These are phyloP conservation scores for Euphrasia arctica DNA, from an alignment of 305 asterid genomes.

Conservation along the genomic window DNA sequence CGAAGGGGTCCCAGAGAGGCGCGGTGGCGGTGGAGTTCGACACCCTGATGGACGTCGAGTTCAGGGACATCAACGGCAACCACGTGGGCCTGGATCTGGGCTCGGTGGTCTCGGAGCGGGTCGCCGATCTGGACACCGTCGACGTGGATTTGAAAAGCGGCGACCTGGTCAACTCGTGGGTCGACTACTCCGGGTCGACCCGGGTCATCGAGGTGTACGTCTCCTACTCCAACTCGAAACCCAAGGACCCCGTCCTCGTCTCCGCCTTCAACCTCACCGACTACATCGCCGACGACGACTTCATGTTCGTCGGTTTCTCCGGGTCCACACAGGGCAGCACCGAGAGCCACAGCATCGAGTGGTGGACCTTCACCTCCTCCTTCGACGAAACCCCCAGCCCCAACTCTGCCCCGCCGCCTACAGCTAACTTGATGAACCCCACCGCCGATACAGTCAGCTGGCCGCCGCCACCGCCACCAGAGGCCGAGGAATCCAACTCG, in stretches of 20 bases:
- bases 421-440: slow-evolving; percentile 41
- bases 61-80: slow-evolving; percentile 75
- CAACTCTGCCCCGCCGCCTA: slow-evolving; percentile 27
- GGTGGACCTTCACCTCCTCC: slow-evolving; percentile 65
- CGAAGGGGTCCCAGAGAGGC: slow-evolving; percentile 42
- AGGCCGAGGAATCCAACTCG: not conserved
- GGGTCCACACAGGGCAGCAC: slow-evolving; percentile 18
- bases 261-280: slow-evolving; percentile 2
- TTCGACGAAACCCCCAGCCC: slow-evolving; percentile 45
- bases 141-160: slow-evolving; percentile 17
- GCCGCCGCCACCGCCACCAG: slow-evolving; percentile 50
- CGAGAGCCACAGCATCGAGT: slow-evolving; percentile 10
- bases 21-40: slow-evolving; percentile 88
- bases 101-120: slow-evolving; percentile 31
- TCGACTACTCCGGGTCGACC: slow-evolving; percentile 14
- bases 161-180: slow-evolving; percentile 16
- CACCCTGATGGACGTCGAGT: slow-evolving; percentile 80
- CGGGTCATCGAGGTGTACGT: slow-evolving; percentile 13
- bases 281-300: not conserved
- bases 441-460: slow-evolving; percentile 36
- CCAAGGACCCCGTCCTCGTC: slow-evolving; percentile 6
- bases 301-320: slow-evolving; percentile 17
- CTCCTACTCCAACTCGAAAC: slow-evolving; percentile 11
- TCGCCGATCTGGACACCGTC: not conserved
- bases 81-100: slow-evolving; percentile 88